Evolutionary conservation across 2,329 filamentous ascomycete genomes (phyloP), one percentile per base, ranked within the genome.

Genomic region (Fusarium mangiferae): DNA sequence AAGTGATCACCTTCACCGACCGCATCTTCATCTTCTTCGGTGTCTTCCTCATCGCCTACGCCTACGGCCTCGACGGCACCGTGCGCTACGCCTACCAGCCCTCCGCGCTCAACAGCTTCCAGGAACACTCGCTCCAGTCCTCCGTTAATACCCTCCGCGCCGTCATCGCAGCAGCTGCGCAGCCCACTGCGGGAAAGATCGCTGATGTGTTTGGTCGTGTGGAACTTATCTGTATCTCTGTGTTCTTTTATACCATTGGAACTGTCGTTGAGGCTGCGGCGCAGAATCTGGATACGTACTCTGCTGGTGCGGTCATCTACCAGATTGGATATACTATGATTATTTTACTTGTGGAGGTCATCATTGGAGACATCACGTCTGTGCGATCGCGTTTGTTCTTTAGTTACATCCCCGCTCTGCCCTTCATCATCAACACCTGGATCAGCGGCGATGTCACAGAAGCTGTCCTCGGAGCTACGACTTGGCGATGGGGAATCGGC

Each of bases 391-490:
- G 91, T 77, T 83, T 92, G 14, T 83, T 92, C 74, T 92, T 91
- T 83, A 90, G 88, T 54, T 92, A 91, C 76, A 84, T 92, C 68
- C 89, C 90, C 4, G 87, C 88, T 4, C 76, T 85, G 11, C 89
- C 90, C 3, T 91, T 90, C 80, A 83, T 91, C 74, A 87, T 90
- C 81, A 91, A 91, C 81, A 90, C 90, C 4, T 92, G 90, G 90
- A 85, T 91, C 8, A 88, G 87, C 70, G 90, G 90, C 33, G 84
- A 91, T 74, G 81, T 92, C 48, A 84, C 87, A 7, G 66, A 76
- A 7, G 82, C 86, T 1, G 88, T 91, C 4, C 79, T 91, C 4
- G 75, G 65, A 1, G 74, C 68, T 20, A 88, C 87, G 1, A 85
- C 81, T 13, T 92, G 90, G 90, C 81, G 85, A 67, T 91, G 90